Percentiles rank a stretch among this genome's conserved stretches.
phyloP scores from a whole-genome alignment of 1,284 basidiomycete species.

The Ganoderma sp. region DNA sequence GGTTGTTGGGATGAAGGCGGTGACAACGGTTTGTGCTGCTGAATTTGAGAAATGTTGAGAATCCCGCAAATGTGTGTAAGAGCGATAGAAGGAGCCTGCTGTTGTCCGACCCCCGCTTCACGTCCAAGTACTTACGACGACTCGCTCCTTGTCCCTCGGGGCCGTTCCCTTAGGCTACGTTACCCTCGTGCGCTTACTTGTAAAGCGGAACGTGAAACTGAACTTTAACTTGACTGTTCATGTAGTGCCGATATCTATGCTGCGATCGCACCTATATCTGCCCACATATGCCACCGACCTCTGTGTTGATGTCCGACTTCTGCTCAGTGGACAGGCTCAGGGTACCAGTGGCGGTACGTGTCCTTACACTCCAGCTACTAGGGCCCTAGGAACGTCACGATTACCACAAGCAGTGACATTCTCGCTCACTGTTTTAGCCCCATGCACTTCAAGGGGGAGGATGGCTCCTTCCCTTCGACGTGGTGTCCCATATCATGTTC shows the following conservation, averaged over 20 bases:
- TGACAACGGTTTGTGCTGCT: not conserved
- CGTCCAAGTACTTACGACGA: no score
- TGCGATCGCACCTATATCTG: not conserved
- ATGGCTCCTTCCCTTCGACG: slow-evolving; percentile 11
- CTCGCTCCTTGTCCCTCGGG: no score
- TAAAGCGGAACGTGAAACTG: not conserved
- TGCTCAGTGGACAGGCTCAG: not conserved
- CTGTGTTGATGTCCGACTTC: not conserved
- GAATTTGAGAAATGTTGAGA: no score
- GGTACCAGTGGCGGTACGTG: not conserved
- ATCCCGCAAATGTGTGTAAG: no score
- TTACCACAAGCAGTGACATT: not conserved
- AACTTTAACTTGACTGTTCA: not conserved
- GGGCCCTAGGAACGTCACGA: not conserved
- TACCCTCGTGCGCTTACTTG: no score
- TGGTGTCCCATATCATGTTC: slow-evolving; percentile 8
- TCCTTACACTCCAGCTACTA: not conserved
- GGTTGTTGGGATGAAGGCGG: no score
- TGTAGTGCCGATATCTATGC: not conserved
- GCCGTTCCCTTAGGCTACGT: no score
- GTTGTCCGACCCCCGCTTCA: no score
- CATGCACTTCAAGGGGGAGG: not conserved
- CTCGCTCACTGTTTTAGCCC: not conserved
- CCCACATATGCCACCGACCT: not conserved
- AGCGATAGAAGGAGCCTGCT: no score